Conservation (phyloP, 257 asterid species). For the Plantago elongata region DNA sequence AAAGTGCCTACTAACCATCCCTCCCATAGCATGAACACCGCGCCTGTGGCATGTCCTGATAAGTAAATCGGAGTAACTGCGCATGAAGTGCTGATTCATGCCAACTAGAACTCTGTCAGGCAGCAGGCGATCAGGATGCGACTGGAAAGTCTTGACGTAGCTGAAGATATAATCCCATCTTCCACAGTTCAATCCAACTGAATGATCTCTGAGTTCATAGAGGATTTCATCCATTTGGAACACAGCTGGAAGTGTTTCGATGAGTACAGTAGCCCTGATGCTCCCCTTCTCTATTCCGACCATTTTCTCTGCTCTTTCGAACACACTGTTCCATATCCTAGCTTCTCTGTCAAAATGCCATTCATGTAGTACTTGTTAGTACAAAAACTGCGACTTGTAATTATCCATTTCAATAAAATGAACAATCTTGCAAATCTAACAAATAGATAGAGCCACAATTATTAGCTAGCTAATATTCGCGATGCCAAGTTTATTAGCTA, state of each 20-base stretch:
- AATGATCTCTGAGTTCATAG: slow-evolving; percentile 75
- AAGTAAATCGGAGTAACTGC: slow-evolving; percentile 79
- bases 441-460: too few species aligned
- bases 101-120: slow-evolving; percentile 93
- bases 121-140: slow-evolving; percentile 74
- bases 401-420: not conserved
- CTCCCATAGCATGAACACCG: slow-evolving; percentile 97
- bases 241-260: slow-evolving; percentile 95
- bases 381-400: not conserved
- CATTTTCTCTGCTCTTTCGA: slow-evolving; percentile 64
- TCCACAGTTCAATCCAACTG: slow-evolving; percentile 86
- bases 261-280: slow-evolving; percentile 88
- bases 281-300: slow-evolving; percentile 76
- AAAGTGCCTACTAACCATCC: slow-evolving; percentile 49
- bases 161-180: slow-evolving; percentile 98
- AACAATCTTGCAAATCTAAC: too few species aligned
- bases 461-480: too few species aligned
- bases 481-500: too few species aligned
- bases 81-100: slow-evolving; percentile 90
- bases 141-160: slow-evolving; percentile 87
- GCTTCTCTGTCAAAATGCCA: slow-evolving; percentile 62
- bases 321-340: slow-evolving; percentile 79
- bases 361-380: not conserved
- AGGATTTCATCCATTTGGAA: slow-evolving; percentile 94
- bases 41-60: slow-evolving; percentile 83